Evolutionary conservation across 129 eudicot genomes (phyloP).

Genomic region (Flaveria sonorensis): DNA sequence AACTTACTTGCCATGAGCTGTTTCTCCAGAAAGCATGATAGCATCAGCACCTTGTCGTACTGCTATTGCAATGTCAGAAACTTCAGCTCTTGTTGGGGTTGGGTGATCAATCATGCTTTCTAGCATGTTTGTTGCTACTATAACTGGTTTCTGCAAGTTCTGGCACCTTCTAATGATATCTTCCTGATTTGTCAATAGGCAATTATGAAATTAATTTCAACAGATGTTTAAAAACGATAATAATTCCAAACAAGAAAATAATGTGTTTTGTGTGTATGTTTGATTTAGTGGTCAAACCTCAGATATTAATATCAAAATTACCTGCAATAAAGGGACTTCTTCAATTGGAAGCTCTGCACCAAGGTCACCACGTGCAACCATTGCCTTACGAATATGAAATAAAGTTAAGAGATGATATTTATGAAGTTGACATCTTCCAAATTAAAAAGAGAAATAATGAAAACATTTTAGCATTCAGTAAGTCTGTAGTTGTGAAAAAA

Average conservation of each 20-base stretch:
- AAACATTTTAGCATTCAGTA: neutral
- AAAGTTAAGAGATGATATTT: slow-evolving; percentile 12
- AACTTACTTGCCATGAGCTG: slow-evolving; percentile 97
- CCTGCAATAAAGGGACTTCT: slow-evolving; percentile 98
- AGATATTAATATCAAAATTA: slow-evolving; percentile 19
- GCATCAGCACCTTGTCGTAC: slow-evolving; percentile 94
- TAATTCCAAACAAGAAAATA: neutral
- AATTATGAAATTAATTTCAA: neutral
- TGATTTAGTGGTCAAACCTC: neutral
- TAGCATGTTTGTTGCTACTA: slow-evolving; percentile 97
- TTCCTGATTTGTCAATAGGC: slow-evolving; percentile 53
- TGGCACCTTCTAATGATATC: slow-evolving; percentile 85
- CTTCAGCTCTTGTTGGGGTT: slow-evolving; percentile 99
- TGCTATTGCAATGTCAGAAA: slow-evolving; percentile 91
- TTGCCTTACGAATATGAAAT: slow-evolving; percentile 54
- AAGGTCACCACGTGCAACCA: slow-evolving; percentile 99
- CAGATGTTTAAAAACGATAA: neutral
- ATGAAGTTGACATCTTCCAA: slow-evolving; percentile 1
- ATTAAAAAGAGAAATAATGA: neutral
- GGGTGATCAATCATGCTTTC: slow-evolving; percentile 99
- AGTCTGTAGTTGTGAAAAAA: neutral
- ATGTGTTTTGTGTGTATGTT: neutral
- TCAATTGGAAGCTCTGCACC: slow-evolving; percentile 99
- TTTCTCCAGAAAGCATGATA: slow-evolving; percentile 97
- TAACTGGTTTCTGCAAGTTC: slow-evolving; percentile 92